These are phyloP conservation scores for Nothopassalora personata DNA, from an alignment of 2,329 filamentous ascomycete species.

Conservation along the genomic window DNA sequence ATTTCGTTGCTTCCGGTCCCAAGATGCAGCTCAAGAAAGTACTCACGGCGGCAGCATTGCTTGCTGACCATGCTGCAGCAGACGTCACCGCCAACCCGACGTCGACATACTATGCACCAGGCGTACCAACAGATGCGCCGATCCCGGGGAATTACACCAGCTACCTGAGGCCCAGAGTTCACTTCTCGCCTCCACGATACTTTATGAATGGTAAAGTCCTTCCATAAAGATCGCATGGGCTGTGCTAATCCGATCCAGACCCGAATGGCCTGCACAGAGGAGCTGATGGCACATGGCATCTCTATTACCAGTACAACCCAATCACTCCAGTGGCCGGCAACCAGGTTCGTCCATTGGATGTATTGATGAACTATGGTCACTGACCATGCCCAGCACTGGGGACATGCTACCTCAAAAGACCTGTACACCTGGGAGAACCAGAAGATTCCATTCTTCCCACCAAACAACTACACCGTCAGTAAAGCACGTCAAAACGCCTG, in stretches of 20 bases:
- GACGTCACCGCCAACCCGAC: constrained; percentile 14
- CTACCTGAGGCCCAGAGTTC: constrained; percentile 47
- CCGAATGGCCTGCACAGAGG: constrained; percentile 61
- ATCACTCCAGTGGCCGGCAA: constrained; percentile 39
- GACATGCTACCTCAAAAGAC: constrained; percentile 58
- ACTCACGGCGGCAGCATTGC: constrained; percentile 33
- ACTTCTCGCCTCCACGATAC: constrained; percentile 50
- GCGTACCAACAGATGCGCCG: constrained; percentile 32
- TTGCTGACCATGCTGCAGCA: constrained; percentile 12
- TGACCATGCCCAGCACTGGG: constrained; percentile 52
- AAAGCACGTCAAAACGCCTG: background rate
- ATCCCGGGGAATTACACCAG: constrained; percentile 39
- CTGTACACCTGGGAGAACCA: constrained; percentile 62
- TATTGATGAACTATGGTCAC: background rate
- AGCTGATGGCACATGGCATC: constrained; percentile 53
- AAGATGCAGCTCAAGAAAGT: constrained; percentile 2
- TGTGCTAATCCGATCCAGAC: constrained; percentile 44
- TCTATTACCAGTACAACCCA: constrained; percentile 62
- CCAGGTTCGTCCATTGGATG: constrained; percentile 1
- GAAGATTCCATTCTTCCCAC: constrained; percentile 56
- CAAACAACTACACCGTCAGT: constrained; percentile 44
- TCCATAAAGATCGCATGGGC: no score
- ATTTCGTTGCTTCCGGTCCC: background rate
- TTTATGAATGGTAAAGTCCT: constrained; percentile 46
- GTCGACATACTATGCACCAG: constrained; percentile 24